A percentile compares a stretch with the other conserved stretches of the same genome.
These are phyloP conservation scores for Pistacia vera DNA, from an alignment of 345 rosid species.

Conservation along the genomic window DNA sequence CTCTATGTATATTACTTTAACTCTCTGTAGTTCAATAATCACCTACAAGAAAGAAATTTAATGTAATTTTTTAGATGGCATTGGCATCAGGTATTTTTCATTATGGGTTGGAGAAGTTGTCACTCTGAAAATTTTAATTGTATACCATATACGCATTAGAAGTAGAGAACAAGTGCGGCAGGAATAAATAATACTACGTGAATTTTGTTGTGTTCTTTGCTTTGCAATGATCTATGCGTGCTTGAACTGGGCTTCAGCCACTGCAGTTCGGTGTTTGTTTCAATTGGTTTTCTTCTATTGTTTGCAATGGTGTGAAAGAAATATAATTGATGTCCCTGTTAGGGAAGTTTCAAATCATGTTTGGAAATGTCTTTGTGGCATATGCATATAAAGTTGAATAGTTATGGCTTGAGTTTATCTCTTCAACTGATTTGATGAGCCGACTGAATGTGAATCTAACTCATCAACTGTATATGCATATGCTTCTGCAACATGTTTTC, in stretches of 20 bases:
- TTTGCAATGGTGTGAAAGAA: neutral
- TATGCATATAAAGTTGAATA: no score
- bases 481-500: no score
- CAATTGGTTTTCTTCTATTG: neutral
- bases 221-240: neutral
- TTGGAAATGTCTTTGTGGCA: no score
- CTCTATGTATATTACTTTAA: neutral
- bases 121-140: neutral
- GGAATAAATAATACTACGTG: no score
- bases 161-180: neutral
- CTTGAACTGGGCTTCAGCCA: neutral
- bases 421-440: no score
- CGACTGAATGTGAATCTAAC: no score
- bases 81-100: conserved; percentile 4
- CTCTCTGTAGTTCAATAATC: neutral
- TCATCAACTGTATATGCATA: no score
- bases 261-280: neutral
- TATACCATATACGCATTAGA: neutral
- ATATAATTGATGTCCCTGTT: no score
- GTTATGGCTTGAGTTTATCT: no score
- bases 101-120: neutral
- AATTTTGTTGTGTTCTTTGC: neutral
- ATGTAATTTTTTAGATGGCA: neutral
- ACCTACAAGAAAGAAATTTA: conserved; percentile 4
- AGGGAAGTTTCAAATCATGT: no score